Evolutionary conservation across 2,329 filamentous ascomycete species (phyloP).

Genomic region (Cladorrhinum sp.): DNA sequence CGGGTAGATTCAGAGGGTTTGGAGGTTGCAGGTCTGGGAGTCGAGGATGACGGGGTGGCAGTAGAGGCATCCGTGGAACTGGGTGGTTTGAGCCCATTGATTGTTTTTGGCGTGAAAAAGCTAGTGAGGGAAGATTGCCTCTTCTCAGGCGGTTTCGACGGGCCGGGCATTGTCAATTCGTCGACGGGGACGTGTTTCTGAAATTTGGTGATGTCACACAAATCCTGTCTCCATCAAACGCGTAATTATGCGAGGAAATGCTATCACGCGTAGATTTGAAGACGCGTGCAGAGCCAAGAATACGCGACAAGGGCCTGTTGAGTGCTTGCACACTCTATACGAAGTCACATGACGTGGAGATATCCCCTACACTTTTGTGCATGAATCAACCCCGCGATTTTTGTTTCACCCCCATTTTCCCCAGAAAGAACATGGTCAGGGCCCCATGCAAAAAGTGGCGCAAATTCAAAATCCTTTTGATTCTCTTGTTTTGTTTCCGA

Average conservation of each 20-base stretch:
- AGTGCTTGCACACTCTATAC: not conserved
- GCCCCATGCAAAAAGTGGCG: not conserved
- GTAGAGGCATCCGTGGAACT: constrained; percentile 3
- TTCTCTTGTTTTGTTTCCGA: not conserved
- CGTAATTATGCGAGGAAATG: not conserved
- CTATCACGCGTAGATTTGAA: not conserved
- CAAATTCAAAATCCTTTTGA: not conserved
- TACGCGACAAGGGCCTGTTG: constrained; percentile 2
- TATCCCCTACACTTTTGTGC: not conserved
- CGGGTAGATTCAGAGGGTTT: constrained; percentile 32
- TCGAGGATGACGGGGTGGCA: constrained; percentile 31
- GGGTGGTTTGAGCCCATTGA: constrained; percentile 39
- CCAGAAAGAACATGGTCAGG: not conserved
- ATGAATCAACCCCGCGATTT: not conserved
- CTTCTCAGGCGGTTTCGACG: constrained; percentile 48
- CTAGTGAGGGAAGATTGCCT: constrained; percentile 82
- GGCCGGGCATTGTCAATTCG: constrained; percentile 35
- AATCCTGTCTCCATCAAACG: constrained; percentile 7
- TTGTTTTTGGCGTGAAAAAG: constrained; percentile 70
- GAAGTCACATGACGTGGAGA: not conserved
- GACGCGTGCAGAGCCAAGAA: constrained; percentile 14
- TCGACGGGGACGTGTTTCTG: constrained; percentile 5
- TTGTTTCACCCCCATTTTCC: not conserved
- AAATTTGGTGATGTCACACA: constrained; percentile 20
- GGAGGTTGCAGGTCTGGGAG: constrained; percentile 30